phyloP scores from a whole-genome alignment of 106 monocot genomes.

The Phalaenopsis equestris region DNA sequence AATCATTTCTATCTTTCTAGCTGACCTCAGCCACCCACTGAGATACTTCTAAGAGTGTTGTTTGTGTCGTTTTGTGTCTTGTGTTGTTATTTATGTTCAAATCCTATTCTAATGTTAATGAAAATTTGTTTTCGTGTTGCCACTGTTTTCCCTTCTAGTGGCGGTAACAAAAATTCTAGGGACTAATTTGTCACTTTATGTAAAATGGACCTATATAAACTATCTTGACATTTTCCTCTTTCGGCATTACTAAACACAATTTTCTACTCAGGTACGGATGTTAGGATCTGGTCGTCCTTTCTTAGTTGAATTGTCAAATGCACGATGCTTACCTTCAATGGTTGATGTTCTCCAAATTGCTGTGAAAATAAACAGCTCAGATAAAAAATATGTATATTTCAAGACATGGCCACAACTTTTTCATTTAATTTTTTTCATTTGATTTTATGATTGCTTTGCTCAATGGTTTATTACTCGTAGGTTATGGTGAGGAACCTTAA shows the following conservation, averaged over 20 bases:
- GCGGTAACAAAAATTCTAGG: too few species aligned
- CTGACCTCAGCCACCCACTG: too few species aligned
- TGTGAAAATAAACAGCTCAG: slow-evolving; percentile 61
- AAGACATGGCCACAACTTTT: neutral
- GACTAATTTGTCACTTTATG: too few species aligned
- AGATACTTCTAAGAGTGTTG: too few species aligned
- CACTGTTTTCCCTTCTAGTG: too few species aligned
- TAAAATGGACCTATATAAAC: too few species aligned
- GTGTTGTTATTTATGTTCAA: too few species aligned
- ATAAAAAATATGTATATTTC: slow-evolving; percentile 56
- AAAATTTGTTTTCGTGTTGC: too few species aligned
- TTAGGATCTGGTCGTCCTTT: slow-evolving; percentile 97
- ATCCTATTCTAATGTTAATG: too few species aligned
- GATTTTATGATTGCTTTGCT: neutral
- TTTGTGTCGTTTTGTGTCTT: too few species aligned
- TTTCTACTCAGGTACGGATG: slow-evolving; percentile 73
- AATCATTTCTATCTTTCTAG: too few species aligned
- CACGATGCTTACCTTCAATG: slow-evolving; percentile 37
- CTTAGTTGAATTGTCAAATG: slow-evolving; percentile 84
- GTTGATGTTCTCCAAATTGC: slow-evolving; percentile 49
- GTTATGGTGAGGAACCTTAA: slow-evolving; percentile 75
- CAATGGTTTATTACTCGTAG: slow-evolving; percentile 22
- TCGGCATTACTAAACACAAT: slow-evolving; percentile 9
- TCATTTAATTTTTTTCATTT: neutral
- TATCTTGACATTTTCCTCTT: too few species aligned